Percentiles rank a stretch among this genome's conserved stretches.
Conservation (phyloP, 2,329 filamentous ascomycete species). For the Colletotrichum sp. region DNA sequence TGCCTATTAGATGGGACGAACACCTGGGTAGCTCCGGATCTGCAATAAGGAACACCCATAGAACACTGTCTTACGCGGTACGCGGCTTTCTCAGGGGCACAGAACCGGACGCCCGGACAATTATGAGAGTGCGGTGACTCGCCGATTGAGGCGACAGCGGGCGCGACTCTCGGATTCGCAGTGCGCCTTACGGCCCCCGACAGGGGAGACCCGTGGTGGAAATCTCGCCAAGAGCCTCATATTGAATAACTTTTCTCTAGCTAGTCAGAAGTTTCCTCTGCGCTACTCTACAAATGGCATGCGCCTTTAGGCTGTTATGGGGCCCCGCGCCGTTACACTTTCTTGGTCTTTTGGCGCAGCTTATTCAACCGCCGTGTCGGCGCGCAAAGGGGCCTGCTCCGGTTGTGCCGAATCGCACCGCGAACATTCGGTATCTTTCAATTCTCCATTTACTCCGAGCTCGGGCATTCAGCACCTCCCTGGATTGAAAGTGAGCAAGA, state of each 20-base stretch:
- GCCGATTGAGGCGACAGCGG: not conserved
- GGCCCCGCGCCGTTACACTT: not conserved
- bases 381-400: not conserved
- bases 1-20: not conserved
- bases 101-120: not conserved
- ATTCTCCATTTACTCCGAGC: not conserved
- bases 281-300: not conserved
- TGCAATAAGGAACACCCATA: not conserved
- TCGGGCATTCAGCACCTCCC: slow-evolving; percentile 8
- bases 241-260: not conserved
- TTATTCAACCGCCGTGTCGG: not conserved
- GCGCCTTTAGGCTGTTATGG: not conserved
- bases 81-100: not conserved
- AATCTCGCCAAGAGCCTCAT: not conserved
- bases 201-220: not conserved
- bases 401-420: not conserved
- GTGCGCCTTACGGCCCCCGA: not conserved
- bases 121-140: not conserved
- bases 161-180: not conserved
- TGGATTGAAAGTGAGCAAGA: not conserved
- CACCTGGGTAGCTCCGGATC: not conserved
- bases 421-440: not conserved
- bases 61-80: not conserved
- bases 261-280: not conserved
- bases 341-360: not conserved